Percentiles rank a stretch among this genome's conserved stretches.
Conservation (phyloP, 2,329 filamentous ascomycete species). For the Nigrograna mackinnonii region DNA sequence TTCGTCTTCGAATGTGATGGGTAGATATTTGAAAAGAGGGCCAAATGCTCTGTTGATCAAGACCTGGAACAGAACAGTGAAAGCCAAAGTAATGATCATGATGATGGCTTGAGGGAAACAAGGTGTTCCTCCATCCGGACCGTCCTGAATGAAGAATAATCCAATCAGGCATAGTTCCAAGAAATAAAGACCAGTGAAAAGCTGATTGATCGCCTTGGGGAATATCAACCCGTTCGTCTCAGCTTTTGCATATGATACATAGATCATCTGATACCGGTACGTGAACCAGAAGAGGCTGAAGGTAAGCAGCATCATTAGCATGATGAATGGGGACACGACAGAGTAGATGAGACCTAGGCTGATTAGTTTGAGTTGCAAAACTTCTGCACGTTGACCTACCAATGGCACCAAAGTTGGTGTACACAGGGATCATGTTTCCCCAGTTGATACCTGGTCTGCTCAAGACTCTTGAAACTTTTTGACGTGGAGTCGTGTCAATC, state of each 20-base stretch:
- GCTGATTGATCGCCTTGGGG: constrained; percentile 89
- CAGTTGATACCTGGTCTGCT: constrained; percentile 77
- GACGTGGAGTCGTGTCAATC: constrained; percentile 77
- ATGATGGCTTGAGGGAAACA: constrained; percentile 78
- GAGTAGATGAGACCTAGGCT: constrained; percentile 73
- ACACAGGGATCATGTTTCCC: constrained; percentile 94
- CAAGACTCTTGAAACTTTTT: constrained; percentile 87
- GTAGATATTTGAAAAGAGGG: constrained; percentile 84
- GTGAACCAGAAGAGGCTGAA: constrained; percentile 92
- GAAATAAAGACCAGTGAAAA: constrained; percentile 91
- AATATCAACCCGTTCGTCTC: constrained; percentile 95
- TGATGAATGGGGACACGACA: constrained; percentile 85
- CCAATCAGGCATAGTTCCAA: constrained; percentile 92
- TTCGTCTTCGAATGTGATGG: constrained; percentile 94
- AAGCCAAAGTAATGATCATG: constrained; percentile 75
- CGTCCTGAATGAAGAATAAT: constrained; percentile 78
- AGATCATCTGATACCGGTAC: constrained; percentile 95
- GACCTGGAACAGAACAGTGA: constrained; percentile 79
- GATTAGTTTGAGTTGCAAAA: constrained; percentile 11
- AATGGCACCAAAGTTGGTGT: constrained; percentile 95
- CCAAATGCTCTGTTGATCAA: constrained; percentile 82
- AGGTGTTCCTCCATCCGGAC: constrained; percentile 56
- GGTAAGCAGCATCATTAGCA: constrained; percentile 90
- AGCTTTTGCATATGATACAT: constrained; percentile 84
- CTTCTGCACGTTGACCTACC: constrained; percentile 46